A percentile compares a stretch with the other conserved stretches of the same genome.
These are phyloP conservation scores for Psilocybe azurescens DNA, from an alignment of 768 basidiomycete species.

Conservation along the genomic window DNA sequence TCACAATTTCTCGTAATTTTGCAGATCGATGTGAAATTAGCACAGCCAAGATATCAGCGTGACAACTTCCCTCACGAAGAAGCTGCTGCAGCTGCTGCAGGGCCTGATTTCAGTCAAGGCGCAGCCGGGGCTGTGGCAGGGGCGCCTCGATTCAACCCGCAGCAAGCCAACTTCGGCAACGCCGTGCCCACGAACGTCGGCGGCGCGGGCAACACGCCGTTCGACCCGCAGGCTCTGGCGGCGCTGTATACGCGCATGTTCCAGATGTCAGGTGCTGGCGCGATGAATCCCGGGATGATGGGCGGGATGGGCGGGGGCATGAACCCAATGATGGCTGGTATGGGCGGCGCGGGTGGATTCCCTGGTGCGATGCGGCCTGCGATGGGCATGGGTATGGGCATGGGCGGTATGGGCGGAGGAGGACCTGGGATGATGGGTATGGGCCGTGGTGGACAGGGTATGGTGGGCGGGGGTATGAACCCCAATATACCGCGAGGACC, in stretches of 20 bases:
- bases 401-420: conserved; percentile 48
- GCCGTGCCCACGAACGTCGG: conserved; percentile 24
- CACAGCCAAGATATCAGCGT: conserved; percentile 87
- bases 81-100: conserved; percentile 29
- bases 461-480: conserved; percentile 52
- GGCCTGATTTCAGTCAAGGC: conserved; percentile 24
- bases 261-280: conserved; percentile 72
- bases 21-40: conserved; percentile 97
- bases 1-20: background rate
- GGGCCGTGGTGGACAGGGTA: conserved; percentile 48
- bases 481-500: conserved; percentile 72
- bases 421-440: conserved; percentile 37
- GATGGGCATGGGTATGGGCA: conserved; percentile 48
- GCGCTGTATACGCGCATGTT: conserved; percentile 96
- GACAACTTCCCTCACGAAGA: conserved; percentile 64
- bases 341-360: conserved; percentile 32
- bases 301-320: conserved; percentile 47
- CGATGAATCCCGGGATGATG: conserved; percentile 66
- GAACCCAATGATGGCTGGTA: conserved; percentile 43
- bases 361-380: conserved; percentile 33
- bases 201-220: conserved; percentile 57
- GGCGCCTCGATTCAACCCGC: background rate
- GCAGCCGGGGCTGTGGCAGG: conserved; percentile 5
- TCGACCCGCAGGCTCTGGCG: conserved; percentile 93
- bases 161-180: conserved; percentile 19